Base-by-base conservation (phyloP, 192 early-diverging fungal genomes). In the Linnemannia hyalina region DNA sequence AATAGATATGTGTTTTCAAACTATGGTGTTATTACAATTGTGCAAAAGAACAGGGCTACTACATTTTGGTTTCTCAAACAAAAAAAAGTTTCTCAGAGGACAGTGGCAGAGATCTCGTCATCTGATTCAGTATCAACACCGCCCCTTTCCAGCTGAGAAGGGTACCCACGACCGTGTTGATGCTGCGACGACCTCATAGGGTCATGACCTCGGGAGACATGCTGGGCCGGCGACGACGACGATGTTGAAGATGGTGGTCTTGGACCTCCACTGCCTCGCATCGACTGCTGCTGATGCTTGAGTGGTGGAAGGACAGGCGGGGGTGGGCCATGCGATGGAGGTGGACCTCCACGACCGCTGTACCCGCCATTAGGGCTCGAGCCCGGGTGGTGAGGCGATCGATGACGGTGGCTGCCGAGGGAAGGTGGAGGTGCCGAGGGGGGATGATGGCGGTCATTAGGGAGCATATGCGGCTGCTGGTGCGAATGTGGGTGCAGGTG, bases 91-190 rank as follows among this genome's bases (percentile, higher is more conserved):
- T 15, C n/a, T 65, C 60, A 77, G 22, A 46, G 32, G 6, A 32
- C 36, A 36, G 35, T 69, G 16, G 71, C 11, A 6, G 38, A 57
- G 38, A 29, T 42, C 0, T 82, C 75, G 15, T 82, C 81, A 42
- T 82, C 81, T 13, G 81, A 73, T 69, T 82, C 81, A 4, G 81
- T 82, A 18, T 82, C 81, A 0, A 55, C 75, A 42, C 81, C 70
- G n/a, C 69, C 55, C n/a, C 69, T 76, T 46, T 77, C 81, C 70
- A 82, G 38, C 23, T 29, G 68, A 13, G 54, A 46, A 23, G 38
- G 47, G 22, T 65, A 65, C 26, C 7, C n/a, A 57, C 69, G 42
- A 60, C 15, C 60, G 36, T 47, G 40, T 8, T 32, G 36, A 20
- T 54, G n/a, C 41, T 54, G n/a, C 57, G 40, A 41, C n/a, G 75